These are phyloP conservation scores for Plicaturopsis crispa DNA, from an alignment of 768 basidiomycete species.

Conservation along the genomic window DNA sequence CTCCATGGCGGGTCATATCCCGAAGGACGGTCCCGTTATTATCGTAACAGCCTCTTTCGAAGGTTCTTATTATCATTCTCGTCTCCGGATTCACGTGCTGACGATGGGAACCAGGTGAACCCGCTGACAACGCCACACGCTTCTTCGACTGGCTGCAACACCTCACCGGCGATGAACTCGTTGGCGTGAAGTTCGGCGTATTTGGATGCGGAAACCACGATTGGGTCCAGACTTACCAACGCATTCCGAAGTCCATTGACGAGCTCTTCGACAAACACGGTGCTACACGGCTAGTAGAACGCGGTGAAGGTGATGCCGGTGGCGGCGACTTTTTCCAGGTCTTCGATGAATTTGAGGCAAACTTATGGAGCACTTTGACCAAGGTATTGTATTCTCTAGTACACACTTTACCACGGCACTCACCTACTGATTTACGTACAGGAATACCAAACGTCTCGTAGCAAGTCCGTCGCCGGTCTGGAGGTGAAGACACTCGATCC, in stretches of 20 bases:
- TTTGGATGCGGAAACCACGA: constrained; percentile 46
- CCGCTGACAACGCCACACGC: constrained; percentile 39
- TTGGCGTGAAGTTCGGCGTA: constrained; percentile 30
- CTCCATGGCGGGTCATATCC: constrained; percentile 25
- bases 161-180: constrained; percentile 19
- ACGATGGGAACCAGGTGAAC: constrained; percentile 32
- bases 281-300: constrained; percentile 24
- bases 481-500: constrained; percentile 22
- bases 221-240: constrained; percentile 40
- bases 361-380: constrained; percentile 27
- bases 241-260: constrained; percentile 35
- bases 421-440: constrained; percentile 5
- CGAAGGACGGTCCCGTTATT: constrained; percentile 35
- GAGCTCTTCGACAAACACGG: constrained; percentile 23
- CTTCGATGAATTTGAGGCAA: constrained; percentile 35
- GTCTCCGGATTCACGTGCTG: too few relatives aligned
- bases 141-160: constrained; percentile 34
- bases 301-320: constrained; percentile 36
- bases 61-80: constrained; percentile 17
- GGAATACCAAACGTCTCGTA: constrained; percentile 23
- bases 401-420: not conserved
- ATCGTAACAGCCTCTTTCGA: constrained; percentile 42
- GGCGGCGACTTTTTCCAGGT: constrained; percentile 31
- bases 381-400: constrained; percentile 17
- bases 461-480: constrained; percentile 13